Evolutionary conservation across 2,329 filamentous ascomycete species (phyloP), one percentile per base, ranked within the genome.

Genomic region (Sclerotinia subarctica): DNA sequence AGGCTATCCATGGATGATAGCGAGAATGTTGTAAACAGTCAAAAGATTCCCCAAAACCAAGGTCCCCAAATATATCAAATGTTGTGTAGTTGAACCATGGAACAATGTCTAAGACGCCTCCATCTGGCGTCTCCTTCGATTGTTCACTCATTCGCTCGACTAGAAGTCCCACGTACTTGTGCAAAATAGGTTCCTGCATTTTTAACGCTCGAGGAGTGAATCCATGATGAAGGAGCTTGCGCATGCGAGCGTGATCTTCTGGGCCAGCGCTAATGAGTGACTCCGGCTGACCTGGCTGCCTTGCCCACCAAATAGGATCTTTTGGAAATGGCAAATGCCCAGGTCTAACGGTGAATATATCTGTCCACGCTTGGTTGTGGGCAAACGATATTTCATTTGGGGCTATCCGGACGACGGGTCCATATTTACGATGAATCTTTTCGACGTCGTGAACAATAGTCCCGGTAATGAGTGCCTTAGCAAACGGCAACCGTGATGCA

Each of bases 371-470:
- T 15, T 53, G 29, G 8, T 4, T 15, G 5, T 32, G 11, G 19
- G 19, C 35, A 44, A 84, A 74, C 0, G 81, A 83, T 3, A 84
- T 77, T 73, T 83, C 81, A 71, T 82, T 77, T 13, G 82, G 82
- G 1, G 79, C 80, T 60, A 83, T 81, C 17, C 82, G 80, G 64
- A 84, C 81, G 7, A 84, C 71, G 24, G 80, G 80, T 5, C 81
- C 81, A 72, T 82, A 82, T 70, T 77, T 78, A 7, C 72, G 71
- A 74, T 83, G 81, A 2, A 83, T 77, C 2, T 54, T 47, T 19
- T 47, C 24, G 15, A 53, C 24, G 17, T 62, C 42, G 10, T 67
- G 63, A 2, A 58, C 42, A 13, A 51, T 24, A 21, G 24, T 52
- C 21, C 32, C 44, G 10, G 17, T 11, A 8, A 52, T 49, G 6